These are phyloP conservation scores for Eucalyptus albens DNA, from an alignment of 345 rosid genomes.

Conservation along the genomic window DNA sequence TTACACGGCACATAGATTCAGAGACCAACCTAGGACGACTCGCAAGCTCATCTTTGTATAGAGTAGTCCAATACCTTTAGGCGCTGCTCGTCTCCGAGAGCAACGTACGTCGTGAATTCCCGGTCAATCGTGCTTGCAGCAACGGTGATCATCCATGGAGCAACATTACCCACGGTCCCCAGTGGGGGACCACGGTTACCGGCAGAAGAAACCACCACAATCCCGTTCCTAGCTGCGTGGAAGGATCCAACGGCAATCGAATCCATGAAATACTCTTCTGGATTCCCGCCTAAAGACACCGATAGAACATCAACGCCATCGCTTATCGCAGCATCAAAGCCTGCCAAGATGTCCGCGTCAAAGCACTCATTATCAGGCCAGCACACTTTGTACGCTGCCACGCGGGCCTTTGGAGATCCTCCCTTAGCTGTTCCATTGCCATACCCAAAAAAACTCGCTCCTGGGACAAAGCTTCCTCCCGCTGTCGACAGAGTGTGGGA, in stretches of 20 bases:
- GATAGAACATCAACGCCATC: slow-evolving; percentile 42
- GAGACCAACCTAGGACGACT: neutral
- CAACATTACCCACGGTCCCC: slow-evolving; percentile 7
- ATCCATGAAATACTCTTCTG: slow-evolving; percentile 5
- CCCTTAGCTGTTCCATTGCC: slow-evolving; percentile 21
- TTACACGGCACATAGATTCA: neutral
- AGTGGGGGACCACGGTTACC: slow-evolving; percentile 20
- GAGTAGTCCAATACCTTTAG: neutral
- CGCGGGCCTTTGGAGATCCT: slow-evolving; percentile 32
- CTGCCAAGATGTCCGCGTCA: slow-evolving; percentile 21
- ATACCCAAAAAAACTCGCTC: slow-evolving; percentile 1
- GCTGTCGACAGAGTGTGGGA: slow-evolving; percentile 37
- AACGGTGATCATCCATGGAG: slow-evolving; percentile 38
- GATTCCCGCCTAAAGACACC: slow-evolving; percentile 13
- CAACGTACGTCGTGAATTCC: slow-evolving; percentile 6
- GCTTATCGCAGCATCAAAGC: slow-evolving; percentile 21
- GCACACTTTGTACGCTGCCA: slow-evolving; percentile 37
- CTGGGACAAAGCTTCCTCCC: slow-evolving; percentile 12
- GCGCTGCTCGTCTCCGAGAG: slow-evolving; percentile 25
- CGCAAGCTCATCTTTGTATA: neutral
- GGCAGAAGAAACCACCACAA: slow-evolving; percentile 19
- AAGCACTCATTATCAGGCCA: slow-evolving; percentile 11
- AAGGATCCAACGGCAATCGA: slow-evolving; percentile 23
- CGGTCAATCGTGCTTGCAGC: slow-evolving; percentile 35
- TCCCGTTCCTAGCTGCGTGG: slow-evolving; percentile 21